Evolutionary conservation across 345 rosid genomes (phyloP).

Genomic region (Eutrema heterophyllum): DNA sequence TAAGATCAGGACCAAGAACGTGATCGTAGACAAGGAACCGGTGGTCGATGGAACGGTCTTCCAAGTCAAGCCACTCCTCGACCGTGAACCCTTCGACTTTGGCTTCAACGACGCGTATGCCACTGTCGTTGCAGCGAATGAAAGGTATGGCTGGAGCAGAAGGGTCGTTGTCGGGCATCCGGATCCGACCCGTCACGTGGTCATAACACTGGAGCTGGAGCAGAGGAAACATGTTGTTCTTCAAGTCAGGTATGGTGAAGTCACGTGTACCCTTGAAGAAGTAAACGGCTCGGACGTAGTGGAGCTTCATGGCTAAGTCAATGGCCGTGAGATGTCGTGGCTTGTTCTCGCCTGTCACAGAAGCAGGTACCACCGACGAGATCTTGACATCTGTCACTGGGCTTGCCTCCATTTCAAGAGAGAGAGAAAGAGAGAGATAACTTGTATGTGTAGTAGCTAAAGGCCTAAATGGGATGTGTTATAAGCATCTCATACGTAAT

Average conservation of each 20-base stretch:
- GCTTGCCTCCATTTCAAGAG: conserved; percentile 13
- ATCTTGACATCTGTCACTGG: conserved; percentile 37
- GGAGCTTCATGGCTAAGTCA: conserved; percentile 79
- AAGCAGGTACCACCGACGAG: conserved; percentile 63
- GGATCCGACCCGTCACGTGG: conserved; percentile 53
- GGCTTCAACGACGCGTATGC: conserved; percentile 62
- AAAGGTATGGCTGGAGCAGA: conserved; percentile 29
- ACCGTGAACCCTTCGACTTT: conserved; percentile 37
- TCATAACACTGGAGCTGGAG: conserved; percentile 43
- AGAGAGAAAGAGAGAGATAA: background rate
- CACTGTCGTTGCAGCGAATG: conserved; percentile 76
- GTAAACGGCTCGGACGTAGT: conserved; percentile 61
- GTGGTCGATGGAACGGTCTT: conserved; percentile 25
- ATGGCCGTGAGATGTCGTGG: conserved; percentile 39
- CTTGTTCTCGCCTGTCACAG: conserved; percentile 37
- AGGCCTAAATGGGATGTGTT: background rate
- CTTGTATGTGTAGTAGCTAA: background rate
- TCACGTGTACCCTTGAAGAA: conserved; percentile 37
- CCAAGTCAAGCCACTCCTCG: conserved; percentile 46
- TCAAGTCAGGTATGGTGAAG: conserved; percentile 38
- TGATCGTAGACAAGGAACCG: conserved; percentile 36
- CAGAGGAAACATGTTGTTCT: conserved; percentile 39
- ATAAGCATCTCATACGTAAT: background rate
- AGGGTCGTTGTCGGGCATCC: conserved; percentile 36
- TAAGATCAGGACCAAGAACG: conserved; percentile 69